phyloP scores from a whole-genome alignment of 208 protist genomes.

The Vickermania spadyakhi region DNA sequence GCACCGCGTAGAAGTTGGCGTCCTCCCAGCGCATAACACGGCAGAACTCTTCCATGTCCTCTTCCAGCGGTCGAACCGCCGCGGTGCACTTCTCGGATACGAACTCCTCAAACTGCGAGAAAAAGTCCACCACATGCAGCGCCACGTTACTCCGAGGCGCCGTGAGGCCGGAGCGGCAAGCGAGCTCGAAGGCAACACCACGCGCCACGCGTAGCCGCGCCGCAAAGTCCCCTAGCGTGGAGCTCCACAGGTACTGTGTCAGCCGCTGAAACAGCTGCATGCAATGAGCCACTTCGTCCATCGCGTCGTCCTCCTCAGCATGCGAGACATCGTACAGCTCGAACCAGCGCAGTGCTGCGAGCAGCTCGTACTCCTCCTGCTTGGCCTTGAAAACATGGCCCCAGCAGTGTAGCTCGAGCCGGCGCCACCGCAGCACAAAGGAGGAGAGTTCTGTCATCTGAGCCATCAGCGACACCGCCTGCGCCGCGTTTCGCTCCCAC shows the following conservation, averaged over 20 bases:
- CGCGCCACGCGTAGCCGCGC: slow-evolving; percentile 52
- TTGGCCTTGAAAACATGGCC: slow-evolving; percentile 79
- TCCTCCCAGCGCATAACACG: slow-evolving; percentile 91
- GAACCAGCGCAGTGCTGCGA: slow-evolving; percentile 68
- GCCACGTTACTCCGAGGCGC: slow-evolving; percentile 58
- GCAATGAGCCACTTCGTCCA: slow-evolving; percentile 24
- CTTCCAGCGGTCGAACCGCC: slow-evolving; percentile 60
- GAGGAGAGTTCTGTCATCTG: slow-evolving; percentile 85
- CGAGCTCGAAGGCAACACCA: slow-evolving; percentile 59
- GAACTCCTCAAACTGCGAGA: slow-evolving; percentile 59
- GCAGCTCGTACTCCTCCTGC: slow-evolving; percentile 56
- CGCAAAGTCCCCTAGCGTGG: slow-evolving; percentile 70
- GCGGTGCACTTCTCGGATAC: slow-evolving; percentile 24
- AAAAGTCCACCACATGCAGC: slow-evolving; percentile 80
- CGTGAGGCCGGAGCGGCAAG: slow-evolving; percentile 20
- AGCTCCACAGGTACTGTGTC: slow-evolving; percentile 72
- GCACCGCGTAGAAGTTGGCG: slow-evolving; percentile 94
- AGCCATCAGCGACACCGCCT: slow-evolving; percentile 77
- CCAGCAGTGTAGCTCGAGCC: slow-evolving; percentile 96
- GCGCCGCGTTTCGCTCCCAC: slow-evolving; percentile 94
- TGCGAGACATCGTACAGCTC: slow-evolving; percentile 63
- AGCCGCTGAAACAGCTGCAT: slow-evolving; percentile 36
- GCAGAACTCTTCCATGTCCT: slow-evolving; percentile 81
- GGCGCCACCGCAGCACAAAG: slow-evolving; percentile 95
- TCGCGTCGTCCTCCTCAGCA: slow-evolving; percentile 5